These are phyloP conservation scores for Botrytis elliptica DNA, from an alignment of 2,329 filamentous ascomycete species.

Conservation along the genomic window DNA sequence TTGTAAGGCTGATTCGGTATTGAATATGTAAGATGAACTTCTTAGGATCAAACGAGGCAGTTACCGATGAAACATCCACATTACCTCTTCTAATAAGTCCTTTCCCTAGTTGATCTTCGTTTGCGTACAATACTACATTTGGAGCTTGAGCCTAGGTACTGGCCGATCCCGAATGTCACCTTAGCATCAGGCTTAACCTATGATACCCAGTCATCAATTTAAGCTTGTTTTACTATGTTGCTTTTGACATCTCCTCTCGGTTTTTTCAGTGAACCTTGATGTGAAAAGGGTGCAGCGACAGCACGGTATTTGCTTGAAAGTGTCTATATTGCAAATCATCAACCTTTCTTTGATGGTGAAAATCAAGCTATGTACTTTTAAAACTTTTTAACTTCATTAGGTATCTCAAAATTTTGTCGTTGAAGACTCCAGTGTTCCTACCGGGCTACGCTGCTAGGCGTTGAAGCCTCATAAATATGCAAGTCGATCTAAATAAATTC, in stretches of 20 bases:
- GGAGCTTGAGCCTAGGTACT: not conserved
- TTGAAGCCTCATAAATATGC: constrained; percentile 27
- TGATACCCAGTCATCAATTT: not conserved
- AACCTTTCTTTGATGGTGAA: not conserved
- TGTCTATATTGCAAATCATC: not conserved
- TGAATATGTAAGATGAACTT: not conserved
- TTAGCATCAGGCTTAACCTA: not conserved
- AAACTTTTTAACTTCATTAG: constrained; percentile 12
- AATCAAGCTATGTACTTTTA: constrained; percentile 12
- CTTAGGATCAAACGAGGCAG: not conserved
- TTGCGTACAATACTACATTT: not conserved
- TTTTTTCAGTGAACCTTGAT: not conserved
- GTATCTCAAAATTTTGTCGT: constrained; percentile 18
- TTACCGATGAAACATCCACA: not conserved
- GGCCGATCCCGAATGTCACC: not conserved
- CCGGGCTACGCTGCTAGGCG: constrained; percentile 16
- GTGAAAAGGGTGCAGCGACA: not conserved
- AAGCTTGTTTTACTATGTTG: not conserved
- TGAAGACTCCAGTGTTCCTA: constrained; percentile 22
- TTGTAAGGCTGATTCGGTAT: constrained; percentile 16
- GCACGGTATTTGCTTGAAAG: not conserved
- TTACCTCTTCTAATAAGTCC: not conserved
- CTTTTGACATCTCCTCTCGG: not conserved
- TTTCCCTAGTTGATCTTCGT: not conserved
- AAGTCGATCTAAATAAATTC: constrained; percentile 16